phyloP scores from a whole-genome alignment of 257 asterid genomes.

The Linderniella brevidens region DNA sequence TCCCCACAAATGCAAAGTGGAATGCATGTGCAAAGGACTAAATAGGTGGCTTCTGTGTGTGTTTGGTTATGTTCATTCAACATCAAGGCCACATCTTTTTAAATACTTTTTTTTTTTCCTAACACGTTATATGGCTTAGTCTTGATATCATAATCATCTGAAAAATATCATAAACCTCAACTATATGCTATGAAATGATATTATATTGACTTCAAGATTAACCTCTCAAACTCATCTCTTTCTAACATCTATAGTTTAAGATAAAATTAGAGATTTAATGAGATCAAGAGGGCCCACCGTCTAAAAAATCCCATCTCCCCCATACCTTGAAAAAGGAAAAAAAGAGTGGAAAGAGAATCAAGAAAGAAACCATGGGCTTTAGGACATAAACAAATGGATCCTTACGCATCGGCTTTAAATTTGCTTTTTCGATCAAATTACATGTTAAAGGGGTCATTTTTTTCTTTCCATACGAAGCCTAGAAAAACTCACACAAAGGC shows the following conservation, averaged over 20 bases:
- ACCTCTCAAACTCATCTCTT: no score
- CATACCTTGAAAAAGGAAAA: neutral
- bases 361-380: conserved; percentile 13
- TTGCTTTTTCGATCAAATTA: conserved; percentile 21
- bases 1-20: conserved; percentile 26
- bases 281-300: conserved; percentile 19
- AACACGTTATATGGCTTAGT: conserved; percentile 1
- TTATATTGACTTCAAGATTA: no score
- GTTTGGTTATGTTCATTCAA: conserved; percentile 3
- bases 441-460: conserved; percentile 11
- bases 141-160: no score
- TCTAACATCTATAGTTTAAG: no score
- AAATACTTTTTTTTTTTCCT: conserved; percentile 8
- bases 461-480: conserved; percentile 21
- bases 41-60: conserved; percentile 17
- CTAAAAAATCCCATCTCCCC: no score
- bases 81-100: conserved; percentile 4
- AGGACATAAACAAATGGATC: conserved; percentile 19
- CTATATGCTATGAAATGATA: no score
- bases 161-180: no score
- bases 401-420: conserved; percentile 30
- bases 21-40: conserved; percentile 29
- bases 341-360: conserved; percentile 9
- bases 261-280: no score
- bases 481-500: conserved; percentile 16